Percentiles rank a stretch among this genome's conserved stretches.
These are phyloP conservation scores for Nannochloris sp. DNA, from an alignment of 139 green algal species.

Conservation along the genomic window DNA sequence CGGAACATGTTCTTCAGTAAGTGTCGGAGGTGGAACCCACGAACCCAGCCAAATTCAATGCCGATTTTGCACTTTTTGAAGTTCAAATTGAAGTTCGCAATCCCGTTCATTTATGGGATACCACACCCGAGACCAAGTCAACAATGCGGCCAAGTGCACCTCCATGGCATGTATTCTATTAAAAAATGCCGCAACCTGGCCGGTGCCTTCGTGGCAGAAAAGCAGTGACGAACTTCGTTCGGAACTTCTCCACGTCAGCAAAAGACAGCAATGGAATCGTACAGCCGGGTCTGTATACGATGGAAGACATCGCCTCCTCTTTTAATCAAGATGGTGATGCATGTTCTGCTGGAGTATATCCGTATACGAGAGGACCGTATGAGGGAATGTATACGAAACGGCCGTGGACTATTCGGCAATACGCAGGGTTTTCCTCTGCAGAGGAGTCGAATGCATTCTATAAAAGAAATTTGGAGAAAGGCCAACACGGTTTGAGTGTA, in stretches of 20 bases:
- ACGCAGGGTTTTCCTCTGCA: conserved; percentile 64
- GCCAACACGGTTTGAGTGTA: conserved; percentile 56
- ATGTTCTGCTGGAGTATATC: conserved; percentile 46
- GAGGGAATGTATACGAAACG: conserved; percentile 37
- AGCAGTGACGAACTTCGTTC: background rate
- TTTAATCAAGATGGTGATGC: background rate
- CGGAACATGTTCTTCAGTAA: too few relatives aligned
- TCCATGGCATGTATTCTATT: too few relatives aligned
- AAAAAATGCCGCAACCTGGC: too few relatives aligned
- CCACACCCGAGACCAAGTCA: background rate
- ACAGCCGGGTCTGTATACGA: background rate
- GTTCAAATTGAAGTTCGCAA: too few relatives aligned
- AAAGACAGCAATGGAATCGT: too few relatives aligned
- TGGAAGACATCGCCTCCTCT: too few relatives aligned
- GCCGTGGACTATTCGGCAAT: conserved; percentile 69
- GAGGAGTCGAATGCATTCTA: conserved; percentile 71
- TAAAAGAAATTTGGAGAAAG: conserved; percentile 40
- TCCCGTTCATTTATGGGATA: too few relatives aligned
- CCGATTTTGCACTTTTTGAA: too few relatives aligned
- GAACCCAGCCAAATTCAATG: too few relatives aligned
- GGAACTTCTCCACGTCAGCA: background rate
- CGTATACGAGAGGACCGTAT: conserved; percentile 54
- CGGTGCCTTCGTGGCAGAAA: background rate
- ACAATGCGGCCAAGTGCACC: background rate
- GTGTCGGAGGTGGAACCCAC: too few relatives aligned